These are phyloP conservation scores for Aspergillus ustus DNA, from an alignment of 2,329 filamentous ascomycete genomes.

Conservation along the genomic window DNA sequence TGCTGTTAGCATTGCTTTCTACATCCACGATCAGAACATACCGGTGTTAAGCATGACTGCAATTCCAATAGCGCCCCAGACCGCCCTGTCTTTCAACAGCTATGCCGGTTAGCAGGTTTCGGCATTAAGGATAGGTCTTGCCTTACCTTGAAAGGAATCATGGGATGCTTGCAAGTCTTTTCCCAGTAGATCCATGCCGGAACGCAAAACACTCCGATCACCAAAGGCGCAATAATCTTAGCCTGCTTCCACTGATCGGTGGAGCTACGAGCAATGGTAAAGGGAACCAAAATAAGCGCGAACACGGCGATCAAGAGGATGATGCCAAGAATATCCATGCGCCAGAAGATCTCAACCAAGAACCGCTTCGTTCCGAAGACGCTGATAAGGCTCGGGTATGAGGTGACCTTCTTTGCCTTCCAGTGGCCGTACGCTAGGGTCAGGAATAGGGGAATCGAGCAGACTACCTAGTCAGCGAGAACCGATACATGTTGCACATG, in stretches of 20 bases:
- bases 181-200: constrained; percentile 62
- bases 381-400: constrained; percentile 52
- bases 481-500: not conserved
- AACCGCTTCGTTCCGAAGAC: constrained; percentile 46
- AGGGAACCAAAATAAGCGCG: constrained; percentile 59
- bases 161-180: constrained; percentile 53
- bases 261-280: constrained; percentile 61
- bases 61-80: constrained; percentile 67
- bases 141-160: constrained; percentile 61
- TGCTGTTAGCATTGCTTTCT: constrained; percentile 8
- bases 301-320: constrained; percentile 58
- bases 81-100: constrained; percentile 65
- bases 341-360: constrained; percentile 56
- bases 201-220: constrained; percentile 56
- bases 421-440: constrained; percentile 56
- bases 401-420: constrained; percentile 58
- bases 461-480: constrained; percentile 36
- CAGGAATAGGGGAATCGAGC: constrained; percentile 59
- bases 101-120: constrained; percentile 18
- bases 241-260: constrained; percentile 55
- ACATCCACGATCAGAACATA: constrained; percentile 33
- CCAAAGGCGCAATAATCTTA: constrained; percentile 57
- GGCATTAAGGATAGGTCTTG: not conserved
- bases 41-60: constrained; percentile 40
- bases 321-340: constrained; percentile 60